phyloP scores from a whole-genome alignment of 2,329 filamentous ascomycete species.

The Bertia moriformis region DNA sequence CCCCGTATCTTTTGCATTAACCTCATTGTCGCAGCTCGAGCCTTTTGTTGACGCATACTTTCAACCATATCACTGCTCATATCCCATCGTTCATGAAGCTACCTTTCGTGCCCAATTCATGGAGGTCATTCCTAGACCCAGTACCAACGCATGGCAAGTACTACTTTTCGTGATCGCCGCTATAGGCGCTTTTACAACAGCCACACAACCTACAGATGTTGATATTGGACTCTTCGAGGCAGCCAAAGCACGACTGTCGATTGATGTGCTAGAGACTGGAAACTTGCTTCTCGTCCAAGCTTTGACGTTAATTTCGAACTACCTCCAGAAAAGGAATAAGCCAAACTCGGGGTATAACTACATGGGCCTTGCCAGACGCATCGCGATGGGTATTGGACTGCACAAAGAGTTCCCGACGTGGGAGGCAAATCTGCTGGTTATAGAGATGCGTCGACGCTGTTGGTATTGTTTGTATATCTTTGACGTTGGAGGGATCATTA shows the following conservation, averaged over 20 bases:
- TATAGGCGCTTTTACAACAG: conserved; percentile 25
- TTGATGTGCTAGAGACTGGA: conserved; percentile 29
- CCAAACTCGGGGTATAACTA: conserved; percentile 33
- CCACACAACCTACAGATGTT: conserved; percentile 20
- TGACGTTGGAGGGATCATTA: conserved; percentile 31
- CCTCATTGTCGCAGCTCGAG: neutral
- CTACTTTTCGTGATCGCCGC: conserved; percentile 27
- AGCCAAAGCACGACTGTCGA: conserved; percentile 26
- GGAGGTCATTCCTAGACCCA: conserved; percentile 23
- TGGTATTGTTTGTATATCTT: conserved; percentile 28
- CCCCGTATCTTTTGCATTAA: neutral
- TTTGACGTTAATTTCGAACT: conserved; percentile 28
- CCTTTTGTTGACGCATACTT: conserved; percentile 28
- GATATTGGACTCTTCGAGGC: conserved; percentile 29
- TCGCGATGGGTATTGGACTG: conserved; percentile 32
- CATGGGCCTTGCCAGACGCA: conserved; percentile 27
- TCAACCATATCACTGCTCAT: conserved; percentile 25
- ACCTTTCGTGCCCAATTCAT: conserved; percentile 29
- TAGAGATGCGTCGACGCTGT: conserved; percentile 21
- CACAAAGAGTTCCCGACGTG: conserved; percentile 31
- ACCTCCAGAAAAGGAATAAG: conserved; percentile 31
- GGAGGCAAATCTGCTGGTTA: conserved; percentile 24
- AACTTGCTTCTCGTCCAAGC: conserved; percentile 31
- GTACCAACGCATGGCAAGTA: conserved; percentile 25
- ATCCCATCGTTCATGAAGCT: conserved; percentile 29